phyloP scores from a whole-genome alignment of 495 filamentous ascomycete species.

The Stereocaulon alpinum region DNA sequence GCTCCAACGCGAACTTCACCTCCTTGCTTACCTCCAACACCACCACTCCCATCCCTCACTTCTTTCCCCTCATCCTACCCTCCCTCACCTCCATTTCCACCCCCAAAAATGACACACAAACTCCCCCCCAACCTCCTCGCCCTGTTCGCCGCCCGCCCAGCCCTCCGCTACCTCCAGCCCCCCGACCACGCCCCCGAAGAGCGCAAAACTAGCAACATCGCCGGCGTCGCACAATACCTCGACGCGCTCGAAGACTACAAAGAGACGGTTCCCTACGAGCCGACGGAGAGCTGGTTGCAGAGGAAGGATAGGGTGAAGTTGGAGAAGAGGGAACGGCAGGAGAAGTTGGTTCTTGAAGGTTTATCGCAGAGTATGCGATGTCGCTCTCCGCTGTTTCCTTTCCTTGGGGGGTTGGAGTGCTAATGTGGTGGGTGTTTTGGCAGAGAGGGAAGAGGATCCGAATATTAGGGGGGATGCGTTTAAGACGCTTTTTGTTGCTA shows the following conservation, averaged over 20 bases:
- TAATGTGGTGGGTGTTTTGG: slow-evolving; percentile 26
- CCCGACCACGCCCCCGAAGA: slow-evolving; percentile 82
- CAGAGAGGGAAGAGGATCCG: slow-evolving; percentile 59
- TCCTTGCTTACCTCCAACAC: not conserved
- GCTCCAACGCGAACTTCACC: slow-evolving; percentile 2
- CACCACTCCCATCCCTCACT: not conserved
- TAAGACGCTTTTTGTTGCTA: slow-evolving; percentile 86
- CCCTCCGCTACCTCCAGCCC: slow-evolving; percentile 71
- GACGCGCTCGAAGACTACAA: slow-evolving; percentile 58
- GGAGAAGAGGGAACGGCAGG: slow-evolving; percentile 61
- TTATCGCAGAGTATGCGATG: slow-evolving; percentile 54
- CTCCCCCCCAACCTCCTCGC: slow-evolving; percentile 84
- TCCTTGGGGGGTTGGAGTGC: slow-evolving; percentile 11
- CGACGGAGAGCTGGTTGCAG: slow-evolving; percentile 90
- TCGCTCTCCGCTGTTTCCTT: slow-evolving; percentile 14
- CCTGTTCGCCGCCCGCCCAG: slow-evolving; percentile 87
- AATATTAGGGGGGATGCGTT: slow-evolving; percentile 88
- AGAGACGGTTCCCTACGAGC: slow-evolving; percentile 60
- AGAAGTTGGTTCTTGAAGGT: slow-evolving; percentile 55
- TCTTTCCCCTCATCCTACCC: not conserved
- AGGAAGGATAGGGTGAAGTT: slow-evolving; percentile 63
- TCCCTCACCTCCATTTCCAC: not conserved
- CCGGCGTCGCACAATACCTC: slow-evolving; percentile 64
- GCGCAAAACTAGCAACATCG: slow-evolving; percentile 59
- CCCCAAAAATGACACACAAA: slow-evolving; percentile 74